A percentile compares a stretch with the other conserved stretches of the same genome.
phyloP scores from a whole-genome alignment of 73 alveolate genomes.

The Urostyla sp. region DNA sequence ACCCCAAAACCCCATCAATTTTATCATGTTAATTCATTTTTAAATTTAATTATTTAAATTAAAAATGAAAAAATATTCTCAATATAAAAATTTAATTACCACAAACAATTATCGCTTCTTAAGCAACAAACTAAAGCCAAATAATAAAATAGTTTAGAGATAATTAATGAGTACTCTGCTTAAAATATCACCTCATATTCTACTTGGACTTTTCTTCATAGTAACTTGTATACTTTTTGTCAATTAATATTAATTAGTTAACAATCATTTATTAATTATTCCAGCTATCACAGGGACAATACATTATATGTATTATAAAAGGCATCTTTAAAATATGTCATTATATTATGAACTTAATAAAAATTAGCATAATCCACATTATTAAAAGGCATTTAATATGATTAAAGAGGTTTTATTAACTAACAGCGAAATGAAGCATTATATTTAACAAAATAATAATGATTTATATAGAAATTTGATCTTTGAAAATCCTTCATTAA shows the following conservation, averaged over 20 bases:
- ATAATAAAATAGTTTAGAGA: not conserved
- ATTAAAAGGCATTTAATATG: not conserved
- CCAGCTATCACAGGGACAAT: conserved; percentile 15
- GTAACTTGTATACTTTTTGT: not conserved
- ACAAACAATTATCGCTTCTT: too few species aligned
- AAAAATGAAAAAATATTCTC: too few species aligned
- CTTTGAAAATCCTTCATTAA: conserved; percentile 19
- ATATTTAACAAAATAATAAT: not conserved
- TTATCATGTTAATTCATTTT: too few species aligned
- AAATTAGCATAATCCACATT: conserved; percentile 6
- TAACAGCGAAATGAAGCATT: not conserved
- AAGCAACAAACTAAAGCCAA: too few species aligned
- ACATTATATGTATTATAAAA: conserved; percentile 22
- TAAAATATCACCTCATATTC: conserved; percentile 18
- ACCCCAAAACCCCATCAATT: not conserved
- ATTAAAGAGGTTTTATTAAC: conserved; percentile 18
- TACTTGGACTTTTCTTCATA: conserved; percentile 10
- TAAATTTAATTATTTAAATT: too few species aligned
- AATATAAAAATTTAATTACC: too few species aligned
- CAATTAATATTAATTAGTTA: not conserved
- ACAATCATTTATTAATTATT: conserved; percentile 11
- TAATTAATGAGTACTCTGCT: not conserved
- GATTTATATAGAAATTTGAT: not conserved
- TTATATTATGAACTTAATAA: conserved; percentile 13
- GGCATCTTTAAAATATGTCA: conserved; percentile 31